Evolutionary conservation across 148 eudicot species (phyloP), one percentile per base, ranked within the genome.

Genomic region (Agrostemma githago): DNA sequence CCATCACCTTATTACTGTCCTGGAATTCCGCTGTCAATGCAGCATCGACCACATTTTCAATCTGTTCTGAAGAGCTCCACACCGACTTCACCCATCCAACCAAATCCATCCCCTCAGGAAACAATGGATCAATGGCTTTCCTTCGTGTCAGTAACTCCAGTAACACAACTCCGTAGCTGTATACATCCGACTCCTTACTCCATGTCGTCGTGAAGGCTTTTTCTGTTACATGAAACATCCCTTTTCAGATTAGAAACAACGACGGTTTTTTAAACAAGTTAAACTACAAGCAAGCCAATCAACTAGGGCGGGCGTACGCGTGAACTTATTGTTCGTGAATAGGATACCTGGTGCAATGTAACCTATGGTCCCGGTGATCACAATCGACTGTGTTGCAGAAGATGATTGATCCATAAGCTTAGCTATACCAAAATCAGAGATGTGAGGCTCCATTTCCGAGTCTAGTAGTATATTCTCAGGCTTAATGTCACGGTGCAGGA

Each of bases 341-440:
- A 15, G 51, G 44, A 11, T 89, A 92, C 98, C 98, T 82, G 98
- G 98, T 74, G 98, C 96, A 40, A 92, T 90, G 83, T 92, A 92
- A 34, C 96, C 98, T 53, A 87, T 75, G 21, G 96, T 90, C 61
- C 98, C 98, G 17, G 76, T 85, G 74, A 90, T 61, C 19, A 80
- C 77, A 65, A 51, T 75, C 37, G 90, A 84, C 41, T 81, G 77
- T 39, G 77, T 42, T 15, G 88, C 74, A 72, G 75, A 65, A 10
- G 85, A 78, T 53, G 89, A 78, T 60, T 83, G 86, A 69, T 90
- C 93, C 71, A 92, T 78, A 59, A 92, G 87, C 81, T 92, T 88
- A 57, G 93, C 96, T 8, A 92, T 90, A 62, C 98, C 98, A 70
- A 90, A 92, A 80, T 92, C 98, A 40, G 98, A 89, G 69, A 92